phyloP scores from a whole-genome alignment of 768 basidiomycete species.

The Amanita molliuscula region DNA sequence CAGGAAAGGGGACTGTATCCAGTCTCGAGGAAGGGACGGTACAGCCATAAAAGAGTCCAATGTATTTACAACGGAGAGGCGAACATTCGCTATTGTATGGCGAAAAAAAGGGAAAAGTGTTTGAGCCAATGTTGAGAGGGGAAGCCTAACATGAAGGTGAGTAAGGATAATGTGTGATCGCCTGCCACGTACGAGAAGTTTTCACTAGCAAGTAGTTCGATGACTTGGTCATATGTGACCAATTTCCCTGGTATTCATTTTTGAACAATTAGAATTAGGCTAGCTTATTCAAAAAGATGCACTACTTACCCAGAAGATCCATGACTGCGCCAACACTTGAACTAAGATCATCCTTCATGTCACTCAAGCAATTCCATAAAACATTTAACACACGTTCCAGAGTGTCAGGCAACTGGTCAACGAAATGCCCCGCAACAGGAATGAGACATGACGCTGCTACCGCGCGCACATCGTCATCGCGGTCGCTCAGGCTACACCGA shows the following conservation, averaged over 20 bases:
- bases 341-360: conserved; percentile 94
- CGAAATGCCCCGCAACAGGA: conserved; percentile 79
- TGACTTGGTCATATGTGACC: conserved; percentile 70
- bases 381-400: conserved; percentile 70
- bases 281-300: not conserved
- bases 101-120: conserved; percentile 95
- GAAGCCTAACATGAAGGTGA: conserved; percentile 36
- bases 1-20: conserved; percentile 72
- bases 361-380: conserved; percentile 81
- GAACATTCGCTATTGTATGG: conserved; percentile 90
- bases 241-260: conserved; percentile 51
- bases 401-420: conserved; percentile 61
- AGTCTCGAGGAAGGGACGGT: conserved; percentile 60
- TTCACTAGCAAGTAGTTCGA: conserved; percentile 60
- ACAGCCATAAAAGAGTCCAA: conserved; percentile 80
- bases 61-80: conserved; percentile 86
- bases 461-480: conserved; percentile 92
- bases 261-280: conserved; percentile 3
- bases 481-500: conserved; percentile 62
- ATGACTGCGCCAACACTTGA: conserved; percentile 96
- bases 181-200: conserved; percentile 55
- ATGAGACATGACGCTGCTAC: conserved; percentile 89
- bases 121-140: conserved; percentile 73
- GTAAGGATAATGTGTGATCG: not conserved
- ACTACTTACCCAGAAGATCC: conserved; percentile 80